Base-by-base conservation (phyloP, 257 asterid species). In the Gynochthodes officinalis region DNA sequence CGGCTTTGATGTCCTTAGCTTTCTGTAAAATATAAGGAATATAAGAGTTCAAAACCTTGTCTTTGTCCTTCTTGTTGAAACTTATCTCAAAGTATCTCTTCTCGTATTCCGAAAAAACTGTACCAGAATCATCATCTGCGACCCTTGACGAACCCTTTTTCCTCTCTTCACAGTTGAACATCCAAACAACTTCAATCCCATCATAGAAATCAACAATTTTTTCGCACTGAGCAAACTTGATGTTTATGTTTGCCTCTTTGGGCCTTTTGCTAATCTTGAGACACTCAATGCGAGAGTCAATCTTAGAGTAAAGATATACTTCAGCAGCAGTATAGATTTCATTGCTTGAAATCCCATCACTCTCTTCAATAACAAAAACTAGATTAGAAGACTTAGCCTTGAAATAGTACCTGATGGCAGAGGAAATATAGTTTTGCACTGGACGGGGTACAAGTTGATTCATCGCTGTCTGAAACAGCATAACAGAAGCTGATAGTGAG, bases 281-380 rank as follows among this genome's bases (percentile, higher is more conserved):
- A 59, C 88, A 83, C 37, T 77, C 84, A 61, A 89, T 62, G 65
- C 80, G 70, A 30, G 85, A 81, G 10, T 80, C 57, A 72, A 79
- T 69, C 69, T 80, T 85, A 66, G 84, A 42, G 77, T 87, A 89
- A 27, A 90, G 85, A 63, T 87, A 89, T 32, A 54, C 73, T 64
- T 90, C 97, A 18, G 89, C 90, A 42, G 88, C 89, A 64, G 33
- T 35, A 70, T 77, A 90, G 8, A 87, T 60, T 49, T 89, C 90
- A 57, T 90, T 90, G 75, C 12, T 67, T 0, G 89, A 75, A 64
- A 90, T 77, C 28, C 92, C 92, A 67, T 89, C 96, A 27, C 82
- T 70, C 70, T 89, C 92, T 37, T 87, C 96, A 68, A 89, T 82
- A 0, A 87, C 67, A 0, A 89, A 71, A 11, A 85, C 69, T 52